A percentile compares a stretch with the other conserved stretches of the same genome.
Evolutionary conservation across 148 eudicot species (phyloP).

Genomic region (Fagopyrum homotropicum): DNA sequence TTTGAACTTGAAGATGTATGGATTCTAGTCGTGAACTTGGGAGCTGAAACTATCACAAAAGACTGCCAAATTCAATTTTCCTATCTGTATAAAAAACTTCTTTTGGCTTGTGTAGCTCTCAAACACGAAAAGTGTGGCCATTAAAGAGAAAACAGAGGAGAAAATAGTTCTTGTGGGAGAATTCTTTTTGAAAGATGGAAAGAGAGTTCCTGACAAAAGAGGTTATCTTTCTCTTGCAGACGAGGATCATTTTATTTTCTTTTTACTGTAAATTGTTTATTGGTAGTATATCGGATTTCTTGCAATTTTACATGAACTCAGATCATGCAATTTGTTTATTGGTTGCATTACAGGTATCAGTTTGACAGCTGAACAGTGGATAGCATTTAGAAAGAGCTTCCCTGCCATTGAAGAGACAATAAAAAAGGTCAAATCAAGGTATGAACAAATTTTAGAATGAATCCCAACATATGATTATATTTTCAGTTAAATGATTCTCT

Average conservation of each 20-base stretch:
- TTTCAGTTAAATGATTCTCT: background rate
- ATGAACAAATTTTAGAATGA: background rate
- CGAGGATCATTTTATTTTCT: constrained; percentile 3
- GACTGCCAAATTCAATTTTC: background rate
- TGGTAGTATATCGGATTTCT: background rate
- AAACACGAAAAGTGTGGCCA: constrained; percentile 40
- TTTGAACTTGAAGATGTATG: background rate
- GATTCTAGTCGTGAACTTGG: background rate
- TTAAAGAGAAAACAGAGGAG: constrained; percentile 30
- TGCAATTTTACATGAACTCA: constrained; percentile 4
- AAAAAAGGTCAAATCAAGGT: constrained; percentile 51
- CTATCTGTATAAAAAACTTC: background rate
- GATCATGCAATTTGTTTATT: constrained; percentile 7
- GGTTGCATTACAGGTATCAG: constrained; percentile 28
- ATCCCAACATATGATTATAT: background rate
- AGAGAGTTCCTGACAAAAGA: constrained; percentile 31
- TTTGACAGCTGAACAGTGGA: constrained; percentile 47
- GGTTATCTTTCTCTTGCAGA: constrained; percentile 23
- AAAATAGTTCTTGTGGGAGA: constrained; percentile 46
- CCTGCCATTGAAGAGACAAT: constrained; percentile 62
- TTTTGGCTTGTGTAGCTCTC: constrained; percentile 40
- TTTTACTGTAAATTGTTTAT: background rate
- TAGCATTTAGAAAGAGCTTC: constrained; percentile 38
- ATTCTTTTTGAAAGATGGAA: constrained; percentile 38
- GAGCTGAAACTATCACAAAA: background rate